Evolutionary conservation across 1,284 basidiomycete species (phyloP).

Genomic region (Ustilago esculenta): DNA sequence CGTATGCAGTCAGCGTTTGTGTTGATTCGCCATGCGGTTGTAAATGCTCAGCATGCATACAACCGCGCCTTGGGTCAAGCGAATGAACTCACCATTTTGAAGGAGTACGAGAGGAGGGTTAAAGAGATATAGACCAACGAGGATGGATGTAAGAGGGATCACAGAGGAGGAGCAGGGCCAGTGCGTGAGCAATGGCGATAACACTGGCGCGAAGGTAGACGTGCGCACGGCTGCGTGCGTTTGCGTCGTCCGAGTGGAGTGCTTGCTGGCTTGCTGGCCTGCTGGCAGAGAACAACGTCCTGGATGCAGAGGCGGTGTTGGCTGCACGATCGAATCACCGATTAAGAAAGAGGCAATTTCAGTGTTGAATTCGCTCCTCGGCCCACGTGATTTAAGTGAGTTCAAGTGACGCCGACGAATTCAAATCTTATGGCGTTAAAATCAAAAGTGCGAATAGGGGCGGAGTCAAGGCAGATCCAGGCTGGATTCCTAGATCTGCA

Average conservation of each 20-base stretch:
- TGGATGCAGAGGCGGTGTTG: not conserved
- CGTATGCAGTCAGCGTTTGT: not conserved
- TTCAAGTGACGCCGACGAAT: not conserved
- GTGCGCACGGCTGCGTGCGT: slow-evolving; percentile 8
- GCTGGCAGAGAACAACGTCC: not conserved
- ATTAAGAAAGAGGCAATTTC: not conserved
- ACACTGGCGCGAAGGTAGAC: slow-evolving; percentile 9
- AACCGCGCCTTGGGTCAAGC: no score
- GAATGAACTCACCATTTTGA: slow-evolving; percentile 5
- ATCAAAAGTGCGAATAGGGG: no score
- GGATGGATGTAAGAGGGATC: slow-evolving; percentile 1
- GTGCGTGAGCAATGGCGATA: slow-evolving; percentile 1
- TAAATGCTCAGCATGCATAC: no score
- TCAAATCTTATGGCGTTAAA: no score
- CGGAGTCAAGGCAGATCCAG: no score
- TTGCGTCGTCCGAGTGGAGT: slow-evolving; percentile 4
- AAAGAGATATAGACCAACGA: not conserved
- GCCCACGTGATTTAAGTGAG: no score
- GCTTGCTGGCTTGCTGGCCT: not conserved
- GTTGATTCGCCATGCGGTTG: no score
- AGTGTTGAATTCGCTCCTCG: not conserved
- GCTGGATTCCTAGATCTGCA: no score
- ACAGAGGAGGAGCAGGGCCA: not conserved
- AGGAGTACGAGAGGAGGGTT: not conserved
- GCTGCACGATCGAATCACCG: slow-evolving; percentile 13